phyloP scores from a whole-genome alignment of 257 asterid genomes.

The Salvia hispanica region DNA sequence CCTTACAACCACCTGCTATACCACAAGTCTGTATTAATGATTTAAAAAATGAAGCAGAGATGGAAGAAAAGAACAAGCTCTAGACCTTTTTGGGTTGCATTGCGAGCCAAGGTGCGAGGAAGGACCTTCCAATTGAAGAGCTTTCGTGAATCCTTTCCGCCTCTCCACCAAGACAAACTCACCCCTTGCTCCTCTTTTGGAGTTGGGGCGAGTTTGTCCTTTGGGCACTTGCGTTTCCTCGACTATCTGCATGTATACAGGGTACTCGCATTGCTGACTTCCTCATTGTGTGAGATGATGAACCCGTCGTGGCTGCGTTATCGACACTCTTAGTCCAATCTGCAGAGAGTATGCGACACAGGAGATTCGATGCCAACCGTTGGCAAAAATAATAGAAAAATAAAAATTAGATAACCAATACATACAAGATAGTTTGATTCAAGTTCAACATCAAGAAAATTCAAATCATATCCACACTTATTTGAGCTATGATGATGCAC shows the following conservation, averaged over 20 bases:
- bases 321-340: conserved; percentile 86
- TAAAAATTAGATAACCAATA: background rate
- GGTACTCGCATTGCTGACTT: conserved; percentile 45
- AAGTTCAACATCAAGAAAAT: too few relatives aligned
- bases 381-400: conserved; percentile 19
- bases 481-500: too few relatives aligned
- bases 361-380: conserved; percentile 86
- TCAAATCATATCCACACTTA: too few relatives aligned
- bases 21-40: too few relatives aligned
- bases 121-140: conserved; percentile 79
- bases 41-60: background rate
- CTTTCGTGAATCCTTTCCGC: conserved; percentile 72
- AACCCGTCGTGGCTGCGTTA: conserved; percentile 65
- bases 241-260: conserved; percentile 48
- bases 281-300: conserved; percentile 59
- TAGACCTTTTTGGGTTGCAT: conserved; percentile 89
- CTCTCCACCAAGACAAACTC: conserved; percentile 94
- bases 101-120: conserved; percentile 71
- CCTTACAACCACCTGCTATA: conserved; percentile 81
- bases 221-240: background rate
- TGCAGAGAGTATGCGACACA: conserved; percentile 62
- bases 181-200: conserved; percentile 60
- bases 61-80: conserved; percentile 13
- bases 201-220: conserved; percentile 49
- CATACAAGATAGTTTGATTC: too few relatives aligned